Evolutionary conservation across 768 basidiomycete genomes (phyloP).

Genomic region (Boletus eberwhitei): DNA sequence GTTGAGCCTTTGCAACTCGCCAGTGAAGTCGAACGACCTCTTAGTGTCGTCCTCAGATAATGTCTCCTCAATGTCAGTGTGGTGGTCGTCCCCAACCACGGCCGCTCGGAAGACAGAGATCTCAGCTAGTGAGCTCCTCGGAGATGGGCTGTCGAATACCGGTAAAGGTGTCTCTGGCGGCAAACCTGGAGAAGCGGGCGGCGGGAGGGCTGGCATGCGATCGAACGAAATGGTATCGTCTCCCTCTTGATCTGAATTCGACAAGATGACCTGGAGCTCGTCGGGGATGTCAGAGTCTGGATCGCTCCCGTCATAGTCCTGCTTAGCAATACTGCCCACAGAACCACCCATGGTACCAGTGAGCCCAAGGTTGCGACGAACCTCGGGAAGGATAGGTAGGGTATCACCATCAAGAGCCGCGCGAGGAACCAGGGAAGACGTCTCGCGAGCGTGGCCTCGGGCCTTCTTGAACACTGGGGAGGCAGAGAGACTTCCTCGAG

Average conservation of each 20-base stretch:
- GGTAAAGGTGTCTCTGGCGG: constrained; percentile 44
- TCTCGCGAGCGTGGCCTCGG: constrained; percentile 20
- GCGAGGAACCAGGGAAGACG: constrained; percentile 22
- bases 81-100: constrained; percentile 42
- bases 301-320: constrained; percentile 52
- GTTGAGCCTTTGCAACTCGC: constrained; percentile 66
- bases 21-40: constrained; percentile 82
- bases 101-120: constrained; percentile 42
- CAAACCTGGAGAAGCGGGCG: constrained; percentile 37
- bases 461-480: constrained; percentile 38
- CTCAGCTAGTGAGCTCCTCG: constrained; percentile 17
- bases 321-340: constrained; percentile 43
- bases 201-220: background rate
- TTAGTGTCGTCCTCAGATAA: constrained; percentile 67
- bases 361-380: constrained; percentile 57
- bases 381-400: constrained; percentile 46
- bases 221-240: constrained; percentile 41
- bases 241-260: constrained; percentile 36
- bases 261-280: constrained; percentile 65
- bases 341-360: constrained; percentile 67
- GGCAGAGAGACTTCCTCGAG: constrained; percentile 16
- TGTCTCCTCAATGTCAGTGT: constrained; percentile 39
- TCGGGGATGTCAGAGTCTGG: constrained; percentile 81
- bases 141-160: constrained; percentile 5
- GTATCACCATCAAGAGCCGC: constrained; percentile 19